Evolutionary conservation across 2,329 filamentous ascomycete genomes (phyloP).

Genomic region (Aspergillus pseudoterreus): DNA sequence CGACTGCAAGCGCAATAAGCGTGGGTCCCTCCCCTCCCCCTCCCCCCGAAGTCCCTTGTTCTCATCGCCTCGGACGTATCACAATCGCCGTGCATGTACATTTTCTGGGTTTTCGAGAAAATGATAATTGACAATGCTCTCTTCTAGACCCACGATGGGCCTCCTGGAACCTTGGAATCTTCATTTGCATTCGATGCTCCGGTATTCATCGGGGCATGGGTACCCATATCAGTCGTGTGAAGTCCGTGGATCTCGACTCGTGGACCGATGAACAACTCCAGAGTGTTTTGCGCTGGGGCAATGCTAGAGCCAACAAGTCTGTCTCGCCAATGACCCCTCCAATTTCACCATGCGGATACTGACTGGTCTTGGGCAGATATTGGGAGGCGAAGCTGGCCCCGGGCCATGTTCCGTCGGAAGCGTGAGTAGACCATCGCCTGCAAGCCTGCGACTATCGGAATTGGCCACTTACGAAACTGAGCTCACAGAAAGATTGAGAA

Average conservation of each 20-base stretch:
- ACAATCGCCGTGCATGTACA: not conserved
- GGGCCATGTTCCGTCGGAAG: slow-evolving; percentile 89
- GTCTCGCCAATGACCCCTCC: slow-evolving; percentile 17
- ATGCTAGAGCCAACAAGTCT: slow-evolving; percentile 89
- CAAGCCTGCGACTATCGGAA: not conserved
- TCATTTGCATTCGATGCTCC: slow-evolving; percentile 96
- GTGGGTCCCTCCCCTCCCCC: slow-evolving; percentile 49
- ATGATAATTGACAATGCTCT: slow-evolving; percentile 14
- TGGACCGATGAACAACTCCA: slow-evolving; percentile 98
- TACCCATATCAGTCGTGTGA: slow-evolving; percentile 96
- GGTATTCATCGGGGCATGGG: slow-evolving; percentile 99
- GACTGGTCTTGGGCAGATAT: slow-evolving; percentile 48
- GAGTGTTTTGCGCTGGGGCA: slow-evolving; percentile 93
- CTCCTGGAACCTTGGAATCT: slow-evolving; percentile 96
- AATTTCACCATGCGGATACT: not conserved
- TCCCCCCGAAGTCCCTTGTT: not conserved
- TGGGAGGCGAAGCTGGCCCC: slow-evolving; percentile 93
- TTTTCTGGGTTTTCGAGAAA: not conserved
- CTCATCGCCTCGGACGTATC: not conserved
- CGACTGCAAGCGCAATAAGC: slow-evolving; percentile 98
- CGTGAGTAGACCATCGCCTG: slow-evolving; percentile 42
- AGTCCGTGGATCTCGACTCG: slow-evolving; percentile 94
- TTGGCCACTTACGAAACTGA: slow-evolving; percentile 10
- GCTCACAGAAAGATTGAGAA: slow-evolving; percentile 83
- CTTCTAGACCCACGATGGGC: slow-evolving; percentile 89